A percentile compares a stretch with the other conserved stretches of the same genome.
These are phyloP conservation scores for Chaetomium fimeti DNA, from an alignment of 495 filamentous ascomycete species.

Conservation along the genomic window DNA sequence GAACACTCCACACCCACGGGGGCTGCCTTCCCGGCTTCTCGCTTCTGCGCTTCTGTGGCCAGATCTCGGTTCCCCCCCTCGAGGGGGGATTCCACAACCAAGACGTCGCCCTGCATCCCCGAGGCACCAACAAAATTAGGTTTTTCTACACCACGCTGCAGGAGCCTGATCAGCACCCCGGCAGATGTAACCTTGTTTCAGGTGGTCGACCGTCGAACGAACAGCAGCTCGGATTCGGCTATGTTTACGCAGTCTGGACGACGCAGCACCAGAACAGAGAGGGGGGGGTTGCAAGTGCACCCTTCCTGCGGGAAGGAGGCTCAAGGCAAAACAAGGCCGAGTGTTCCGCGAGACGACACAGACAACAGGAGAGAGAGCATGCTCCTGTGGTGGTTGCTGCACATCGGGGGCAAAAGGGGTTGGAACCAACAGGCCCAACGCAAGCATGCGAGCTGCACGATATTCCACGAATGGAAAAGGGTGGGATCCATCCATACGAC, in stretches of 20 bases:
- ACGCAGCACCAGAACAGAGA: background rate
- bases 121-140: constrained; percentile 11
- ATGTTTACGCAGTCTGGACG: background rate
- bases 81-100: background rate
- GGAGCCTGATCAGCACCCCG: constrained; percentile 6
- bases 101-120: background rate
- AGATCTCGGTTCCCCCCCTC: background rate
- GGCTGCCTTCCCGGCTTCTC: background rate
- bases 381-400: too few relatives aligned
- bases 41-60: constrained; percentile 1
- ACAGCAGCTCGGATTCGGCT: background rate
- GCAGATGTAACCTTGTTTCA: constrained; percentile 11
- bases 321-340: background rate
- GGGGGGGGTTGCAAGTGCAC: background rate
- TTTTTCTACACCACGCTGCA: constrained; percentile 9
- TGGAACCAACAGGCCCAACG: constrained; percentile 1
- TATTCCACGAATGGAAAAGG: constrained; percentile 17
- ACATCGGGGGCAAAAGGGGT: too few relatives aligned
- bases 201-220: background rate
- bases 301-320: constrained; percentile 4
- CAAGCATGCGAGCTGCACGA: constrained; percentile 14
- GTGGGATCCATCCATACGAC: constrained; percentile 13
- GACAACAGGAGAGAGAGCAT: background rate
- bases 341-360: background rate
- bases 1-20: background rate